A percentile compares a stretch with the other conserved stretches of the same genome.
phyloP scores from a whole-genome alignment of 805 yeast species.

The Kodamaea neixiangensis region DNA sequence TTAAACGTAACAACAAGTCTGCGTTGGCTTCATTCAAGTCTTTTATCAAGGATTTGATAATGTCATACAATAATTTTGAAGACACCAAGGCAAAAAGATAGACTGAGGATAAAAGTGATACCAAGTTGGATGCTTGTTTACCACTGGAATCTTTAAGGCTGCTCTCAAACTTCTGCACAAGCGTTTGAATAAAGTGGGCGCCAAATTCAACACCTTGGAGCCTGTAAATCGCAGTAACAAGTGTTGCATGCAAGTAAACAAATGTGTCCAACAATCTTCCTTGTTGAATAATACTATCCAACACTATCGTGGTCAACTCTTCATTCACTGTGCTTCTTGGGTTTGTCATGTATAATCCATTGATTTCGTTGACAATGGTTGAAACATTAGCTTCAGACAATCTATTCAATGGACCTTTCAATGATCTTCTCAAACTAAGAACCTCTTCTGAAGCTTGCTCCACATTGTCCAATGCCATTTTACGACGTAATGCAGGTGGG shows the following conservation, averaged over 20 bases:
- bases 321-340: constrained; percentile 83
- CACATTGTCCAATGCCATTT: constrained; percentile 42
- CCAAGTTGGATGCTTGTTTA: constrained; percentile 61
- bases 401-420: constrained; percentile 84
- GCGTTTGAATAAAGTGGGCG: constrained; percentile 75
- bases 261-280: constrained; percentile 76
- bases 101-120: constrained; percentile 73
- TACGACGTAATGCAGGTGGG: constrained; percentile 83
- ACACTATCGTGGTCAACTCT: constrained; percentile 58
- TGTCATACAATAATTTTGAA: constrained; percentile 73
- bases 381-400: constrained; percentile 85
- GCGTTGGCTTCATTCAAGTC: constrained; percentile 71
- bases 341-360: constrained; percentile 58
- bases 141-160: constrained; percentile 32
- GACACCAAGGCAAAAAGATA: constrained; percentile 79
- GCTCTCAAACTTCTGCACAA: constrained; percentile 69
- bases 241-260: constrained; percentile 75
- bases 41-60: constrained; percentile 55
- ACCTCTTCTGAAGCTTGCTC: constrained; percentile 38
- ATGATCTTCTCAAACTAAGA: constrained; percentile 53
- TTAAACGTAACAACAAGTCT: constrained; percentile 70
- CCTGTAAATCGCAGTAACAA: constrained; percentile 72
- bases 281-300: constrained; percentile 64
- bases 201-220: constrained; percentile 87
- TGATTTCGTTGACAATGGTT: constrained; percentile 68